Percentiles rank a stretch among this genome's conserved stretches.
Conservation (phyloP, 2,329 filamentous ascomycete genomes). For the Colletotrichum falcatum region DNA sequence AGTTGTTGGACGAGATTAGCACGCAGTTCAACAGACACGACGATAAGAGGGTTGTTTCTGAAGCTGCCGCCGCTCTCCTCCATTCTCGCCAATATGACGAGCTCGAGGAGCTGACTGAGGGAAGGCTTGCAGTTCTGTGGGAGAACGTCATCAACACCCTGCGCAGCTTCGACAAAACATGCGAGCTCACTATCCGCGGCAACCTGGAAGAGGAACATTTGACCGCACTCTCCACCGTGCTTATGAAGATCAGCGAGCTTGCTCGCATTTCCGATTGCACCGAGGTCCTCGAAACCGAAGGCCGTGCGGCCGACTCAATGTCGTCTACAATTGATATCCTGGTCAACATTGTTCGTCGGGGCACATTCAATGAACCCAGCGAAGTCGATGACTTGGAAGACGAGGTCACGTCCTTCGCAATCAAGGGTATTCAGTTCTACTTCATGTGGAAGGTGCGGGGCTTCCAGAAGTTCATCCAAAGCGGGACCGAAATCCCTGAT, state of each 20-base stretch:
- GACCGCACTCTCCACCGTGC: slow-evolving; percentile 76
- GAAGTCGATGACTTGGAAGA: slow-evolving; percentile 83
- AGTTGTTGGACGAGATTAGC: slow-evolving; percentile 89
- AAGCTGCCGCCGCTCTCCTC: slow-evolving; percentile 84
- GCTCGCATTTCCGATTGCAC: slow-evolving; percentile 83
- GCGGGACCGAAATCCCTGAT: slow-evolving; percentile 66
- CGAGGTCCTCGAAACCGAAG: slow-evolving; percentile 76
- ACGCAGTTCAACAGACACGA: slow-evolving; percentile 95
- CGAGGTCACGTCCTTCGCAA: slow-evolving; percentile 79
- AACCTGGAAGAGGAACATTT: slow-evolving; percentile 75
- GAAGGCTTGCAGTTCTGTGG: slow-evolving; percentile 86
- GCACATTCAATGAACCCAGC: slow-evolving; percentile 75
- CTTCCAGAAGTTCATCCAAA: slow-evolving; percentile 66
- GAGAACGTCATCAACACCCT: slow-evolving; percentile 83
- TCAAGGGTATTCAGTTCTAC: slow-evolving; percentile 85
- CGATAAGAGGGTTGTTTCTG: slow-evolving; percentile 84
- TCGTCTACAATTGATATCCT: slow-evolving; percentile 75
- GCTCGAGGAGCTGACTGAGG: slow-evolving; percentile 85
- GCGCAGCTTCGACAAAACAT: slow-evolving; percentile 75
- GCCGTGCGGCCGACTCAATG: slow-evolving; percentile 60
- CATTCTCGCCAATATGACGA: slow-evolving; percentile 90
- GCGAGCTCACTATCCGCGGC: slow-evolving; percentile 78
- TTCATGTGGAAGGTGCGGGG: slow-evolving; percentile 91
- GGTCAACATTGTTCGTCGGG: slow-evolving; percentile 78
- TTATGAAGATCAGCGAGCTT: slow-evolving; percentile 85